Conservation (phyloP, 768 basidiomycete species). For the Crucibulum laeve region DNA sequence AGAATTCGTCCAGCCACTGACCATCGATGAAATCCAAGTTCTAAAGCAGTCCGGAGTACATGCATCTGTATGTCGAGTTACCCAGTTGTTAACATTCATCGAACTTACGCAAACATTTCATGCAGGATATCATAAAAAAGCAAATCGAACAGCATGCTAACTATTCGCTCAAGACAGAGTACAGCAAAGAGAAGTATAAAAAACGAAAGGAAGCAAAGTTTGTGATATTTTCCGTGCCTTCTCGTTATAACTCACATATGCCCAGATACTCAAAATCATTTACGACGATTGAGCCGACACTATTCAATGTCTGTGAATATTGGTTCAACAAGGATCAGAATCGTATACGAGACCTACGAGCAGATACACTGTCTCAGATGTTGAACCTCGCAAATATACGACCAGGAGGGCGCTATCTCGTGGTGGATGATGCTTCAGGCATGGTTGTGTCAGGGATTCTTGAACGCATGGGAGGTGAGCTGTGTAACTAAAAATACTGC, state of each 20-base stretch:
- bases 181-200: slow-evolving; percentile 97
- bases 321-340: slow-evolving; percentile 83
- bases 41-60: slow-evolving; percentile 80
- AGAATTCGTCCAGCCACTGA: slow-evolving; percentile 78
- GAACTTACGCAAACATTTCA: neutral
- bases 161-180: slow-evolving; percentile 93
- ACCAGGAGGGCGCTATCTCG: slow-evolving; percentile 84
- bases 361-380: slow-evolving; percentile 87
- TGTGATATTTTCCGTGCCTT: slow-evolving; percentile 17
- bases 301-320: slow-evolving; percentile 84
- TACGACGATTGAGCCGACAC: slow-evolving; percentile 81
- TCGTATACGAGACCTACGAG: slow-evolving; percentile 78
- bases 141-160: slow-evolving; percentile 93
- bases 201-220: slow-evolving; percentile 97
- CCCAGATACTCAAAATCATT: slow-evolving; percentile 83
- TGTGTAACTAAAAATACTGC: neutral
- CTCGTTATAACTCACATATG: neutral
- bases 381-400: slow-evolving; percentile 77
- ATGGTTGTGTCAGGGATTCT: slow-evolving; percentile 80
- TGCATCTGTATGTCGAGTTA: slow-evolving; percentile 64
- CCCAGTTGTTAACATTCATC: neutral
- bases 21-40: slow-evolving; percentile 76
- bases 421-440: slow-evolving; percentile 91
- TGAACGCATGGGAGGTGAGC: slow-evolving; percentile 78
- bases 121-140: slow-evolving; percentile 88